Evolutionary conservation across 164 flowering plant species (phyloP), one percentile per base, ranked within the genome.

Genomic region (grape (Vitis vinifera)): DNA sequence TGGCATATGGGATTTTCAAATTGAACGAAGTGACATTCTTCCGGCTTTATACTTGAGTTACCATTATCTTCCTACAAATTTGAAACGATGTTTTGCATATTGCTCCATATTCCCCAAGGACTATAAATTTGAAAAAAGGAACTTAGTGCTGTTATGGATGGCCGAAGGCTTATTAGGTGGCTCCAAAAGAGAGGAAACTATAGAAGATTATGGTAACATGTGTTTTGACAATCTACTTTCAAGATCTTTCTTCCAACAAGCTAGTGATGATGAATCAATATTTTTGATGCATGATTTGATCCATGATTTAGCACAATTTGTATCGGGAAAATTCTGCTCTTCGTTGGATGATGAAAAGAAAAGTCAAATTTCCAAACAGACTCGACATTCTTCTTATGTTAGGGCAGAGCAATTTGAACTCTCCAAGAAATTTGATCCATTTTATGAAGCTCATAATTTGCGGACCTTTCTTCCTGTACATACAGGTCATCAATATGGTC

Each of bases 51-150:
- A 31, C 44, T 31, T 31, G 44, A 31, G 44, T 31, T 31, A 31
- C 63, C 37, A 66, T 60, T 44, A 69, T 53, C 73, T 75, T n/a
- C 73, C 73, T 1, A 30, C 57, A 7, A 37, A 69, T 14, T 30
- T 58, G 16, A 75, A 65, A 16, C 52, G 44, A 11, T 75, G 77
- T 16, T 75, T 75, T 75, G 73, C 69, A 0, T 75, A 65, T 17
- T 75, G 78, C 55, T 59, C 78, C 8, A 62, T 70, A 15, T 62
- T 75, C 23, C 66, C 73, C 55, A 66, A 71, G 59, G 68, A 63
- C 50, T 71, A 67, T 55, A 52, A 63, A 67, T 75, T 75, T 51
- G 52, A 55, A 11, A 17, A 49, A 51, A 16, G 55, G 9, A 11
- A 67, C 51, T 15, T 75, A n/a, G 58, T 66, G 4, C 15, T 66